Evolutionary conservation across 2,329 filamentous ascomycete genomes (phyloP), one percentile per base, ranked within the genome.

Genomic region (Sarocladium brachiariae): DNA sequence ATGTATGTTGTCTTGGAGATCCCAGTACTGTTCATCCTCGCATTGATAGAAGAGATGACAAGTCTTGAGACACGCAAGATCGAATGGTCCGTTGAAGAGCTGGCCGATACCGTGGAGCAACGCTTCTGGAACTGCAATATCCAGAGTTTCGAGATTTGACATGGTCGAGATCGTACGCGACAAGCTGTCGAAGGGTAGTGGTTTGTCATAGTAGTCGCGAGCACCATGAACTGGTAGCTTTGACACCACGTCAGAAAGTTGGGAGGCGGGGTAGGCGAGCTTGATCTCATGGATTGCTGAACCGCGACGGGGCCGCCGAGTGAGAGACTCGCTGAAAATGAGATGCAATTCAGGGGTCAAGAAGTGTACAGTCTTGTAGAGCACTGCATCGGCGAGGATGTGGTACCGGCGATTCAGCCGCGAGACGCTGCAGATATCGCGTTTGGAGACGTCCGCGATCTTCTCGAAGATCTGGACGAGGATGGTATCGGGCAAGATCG

Each of bases 1-100:
- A 61, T 76, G 71, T 43, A 76, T 75, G 55, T 75, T 76, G 53
- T 74, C 72, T 52, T 70, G 72, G 34, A 76, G 63, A 55, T 76
- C 72, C 73, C 73, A 76, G 58, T 75, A 76, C 9, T 62, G 62
- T 47, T 69, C 63, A 49, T 70, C 63, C 13, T 67, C 63, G 54
- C 63, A 63, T 56, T 75, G 71, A 55, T 75, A 76, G 59, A 70
- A 75, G 30, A 76, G 60, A 2, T 65, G 69, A 63, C 73, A 76
- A 2, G 66, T 63, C 56, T 69, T 70, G 21, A 76, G 64, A 53
- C 69, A 74, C 41, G 73, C 71, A 48, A 76, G 60, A 59, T 75
- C 73, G 53, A 76, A 76, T 1, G 73, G 73, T 1, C 72, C 70
- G 55, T 75, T 74, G 58, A 76, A 76, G 3, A 76, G 59, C 33